Percentiles rank a stretch among this genome's conserved stretches.
These are phyloP conservation scores for Tetracladium setigerum DNA, from an alignment of 495 filamentous ascomycete genomes.

Conservation along the genomic window DNA sequence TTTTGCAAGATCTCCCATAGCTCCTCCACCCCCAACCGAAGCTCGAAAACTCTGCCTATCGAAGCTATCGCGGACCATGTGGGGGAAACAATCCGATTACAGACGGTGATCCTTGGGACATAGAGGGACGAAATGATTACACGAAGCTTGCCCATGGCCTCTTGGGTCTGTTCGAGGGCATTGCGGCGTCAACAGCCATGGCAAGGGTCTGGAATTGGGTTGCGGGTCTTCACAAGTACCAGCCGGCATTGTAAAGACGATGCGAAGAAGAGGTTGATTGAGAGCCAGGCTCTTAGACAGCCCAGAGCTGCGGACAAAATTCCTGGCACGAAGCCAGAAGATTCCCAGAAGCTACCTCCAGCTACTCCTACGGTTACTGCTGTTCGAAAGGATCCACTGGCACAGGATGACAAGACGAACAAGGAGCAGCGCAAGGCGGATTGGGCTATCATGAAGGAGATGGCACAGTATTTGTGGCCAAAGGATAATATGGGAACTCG, in stretches of 20 bases:
- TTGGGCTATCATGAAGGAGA: slow-evolving; percentile 98
- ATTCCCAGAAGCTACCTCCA: slow-evolving; percentile 7
- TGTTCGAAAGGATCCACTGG: slow-evolving; percentile 28
- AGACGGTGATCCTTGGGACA: slow-evolving; percentile 7
- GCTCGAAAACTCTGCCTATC: slow-evolving; percentile 14
- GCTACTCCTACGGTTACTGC: slow-evolving; percentile 2
- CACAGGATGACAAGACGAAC: slow-evolving; percentile 43
- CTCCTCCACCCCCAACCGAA: neutral
- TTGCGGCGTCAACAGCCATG: slow-evolving; percentile 12
- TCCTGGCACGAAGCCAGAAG: slow-evolving; percentile 13
- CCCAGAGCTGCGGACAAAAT: slow-evolving; percentile 10
- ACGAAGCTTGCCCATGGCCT: slow-evolving; percentile 11
- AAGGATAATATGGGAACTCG: slow-evolving; percentile 81
- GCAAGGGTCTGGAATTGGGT: neutral
- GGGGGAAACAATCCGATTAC: neutral
- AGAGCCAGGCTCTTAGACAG: slow-evolving; percentile 6
- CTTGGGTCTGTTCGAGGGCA: slow-evolving; percentile 11
- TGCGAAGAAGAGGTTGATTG: slow-evolving; percentile 5
- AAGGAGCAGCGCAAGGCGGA: slow-evolving; percentile 93
- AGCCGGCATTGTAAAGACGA: slow-evolving; percentile 10
- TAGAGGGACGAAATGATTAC: slow-evolving; percentile 14
- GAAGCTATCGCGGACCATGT: slow-evolving; percentile 12
- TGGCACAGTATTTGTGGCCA: slow-evolving; percentile 95
- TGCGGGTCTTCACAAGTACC: slow-evolving; percentile 18
- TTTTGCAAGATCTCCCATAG: neutral